These are phyloP conservation scores for Phyllostachys edulis DNA, from an alignment of 176 grass and related monocot genomes.

Conservation along the genomic window DNA sequence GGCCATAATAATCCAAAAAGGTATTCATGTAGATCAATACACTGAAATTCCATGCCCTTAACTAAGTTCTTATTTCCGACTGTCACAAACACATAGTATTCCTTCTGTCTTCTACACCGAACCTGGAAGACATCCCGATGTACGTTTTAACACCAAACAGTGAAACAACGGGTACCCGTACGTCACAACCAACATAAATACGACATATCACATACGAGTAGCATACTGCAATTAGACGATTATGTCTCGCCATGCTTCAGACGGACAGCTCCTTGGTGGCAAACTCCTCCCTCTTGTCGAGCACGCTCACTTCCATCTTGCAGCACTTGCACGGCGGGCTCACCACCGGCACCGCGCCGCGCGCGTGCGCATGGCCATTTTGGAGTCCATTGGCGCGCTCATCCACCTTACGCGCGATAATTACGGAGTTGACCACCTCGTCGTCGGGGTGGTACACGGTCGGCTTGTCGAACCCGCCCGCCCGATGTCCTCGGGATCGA, in stretches of 20 bases:
- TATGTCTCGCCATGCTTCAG: background rate
- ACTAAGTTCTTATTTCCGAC: too few relatives aligned
- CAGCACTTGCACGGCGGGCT: constrained; percentile 40
- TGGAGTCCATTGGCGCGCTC: background rate
- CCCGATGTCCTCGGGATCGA: constrained; percentile 43
- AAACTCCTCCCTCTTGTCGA: constrained; percentile 32
- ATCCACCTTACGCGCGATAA: constrained; percentile 50
- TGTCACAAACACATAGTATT: background rate
- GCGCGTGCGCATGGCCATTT: background rate
- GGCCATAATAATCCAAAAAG: too few relatives aligned
- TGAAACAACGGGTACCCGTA: too few relatives aligned
- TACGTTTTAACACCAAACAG: too few relatives aligned
- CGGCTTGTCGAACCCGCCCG: constrained; percentile 60
- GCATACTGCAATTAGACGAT: background rate
- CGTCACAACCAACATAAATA: too few relatives aligned
- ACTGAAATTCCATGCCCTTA: too few relatives aligned
- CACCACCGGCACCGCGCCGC: constrained; percentile 11
- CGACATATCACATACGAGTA: background rate
- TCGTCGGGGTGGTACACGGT: constrained; percentile 62
- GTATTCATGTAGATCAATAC: too few relatives aligned
- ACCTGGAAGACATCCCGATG: too few relatives aligned
- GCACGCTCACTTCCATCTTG: constrained; percentile 7
- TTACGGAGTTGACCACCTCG: constrained; percentile 70
- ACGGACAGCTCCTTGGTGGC: constrained; percentile 1
- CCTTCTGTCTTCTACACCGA: background rate